phyloP scores from a whole-genome alignment of 2,329 filamentous ascomycete genomes.

The Hymenotorrendiella dingleyae region DNA sequence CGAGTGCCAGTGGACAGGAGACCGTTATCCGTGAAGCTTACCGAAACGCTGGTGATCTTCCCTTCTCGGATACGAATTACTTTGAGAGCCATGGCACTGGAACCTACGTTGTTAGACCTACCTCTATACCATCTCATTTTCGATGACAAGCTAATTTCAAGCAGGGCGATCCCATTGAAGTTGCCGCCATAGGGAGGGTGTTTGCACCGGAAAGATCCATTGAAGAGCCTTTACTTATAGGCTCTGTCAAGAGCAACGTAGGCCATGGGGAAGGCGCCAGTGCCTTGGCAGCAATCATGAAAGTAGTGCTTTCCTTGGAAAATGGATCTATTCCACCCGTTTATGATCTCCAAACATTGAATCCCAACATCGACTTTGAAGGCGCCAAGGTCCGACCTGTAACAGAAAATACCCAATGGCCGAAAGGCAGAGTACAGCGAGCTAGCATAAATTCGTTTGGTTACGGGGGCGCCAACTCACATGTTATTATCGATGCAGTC shows the following conservation, averaged over 20 bases:
- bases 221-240: constrained; percentile 2
- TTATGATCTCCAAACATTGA: neutral
- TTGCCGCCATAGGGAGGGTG: constrained; percentile 6
- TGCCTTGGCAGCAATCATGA: constrained; percentile 20
- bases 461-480: constrained; percentile 5
- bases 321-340: constrained; percentile 4
- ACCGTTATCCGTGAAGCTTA: constrained; percentile 9
- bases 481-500: neutral
- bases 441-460: constrained; percentile 34
- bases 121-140: neutral
- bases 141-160: neutral
- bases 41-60: neutral
- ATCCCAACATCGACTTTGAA: constrained; percentile 2
- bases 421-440: constrained; percentile 35
- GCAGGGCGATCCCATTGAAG: constrained; percentile 14
- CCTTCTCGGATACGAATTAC: constrained; percentile 13
- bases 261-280: constrained; percentile 22
- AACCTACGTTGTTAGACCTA: no score
- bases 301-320: constrained; percentile 16
- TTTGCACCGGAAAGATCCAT: constrained; percentile 1
- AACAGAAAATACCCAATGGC: constrained; percentile 10
- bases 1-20: constrained; percentile 38
- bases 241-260: constrained; percentile 19
- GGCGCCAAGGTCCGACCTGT: constrained; percentile 13
- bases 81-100: constrained; percentile 17